These are phyloP conservation scores for Marchantia polymorpha DNA, from an alignment of 225 moss, liverwort and hornwort genomes.

Conservation along the genomic window DNA sequence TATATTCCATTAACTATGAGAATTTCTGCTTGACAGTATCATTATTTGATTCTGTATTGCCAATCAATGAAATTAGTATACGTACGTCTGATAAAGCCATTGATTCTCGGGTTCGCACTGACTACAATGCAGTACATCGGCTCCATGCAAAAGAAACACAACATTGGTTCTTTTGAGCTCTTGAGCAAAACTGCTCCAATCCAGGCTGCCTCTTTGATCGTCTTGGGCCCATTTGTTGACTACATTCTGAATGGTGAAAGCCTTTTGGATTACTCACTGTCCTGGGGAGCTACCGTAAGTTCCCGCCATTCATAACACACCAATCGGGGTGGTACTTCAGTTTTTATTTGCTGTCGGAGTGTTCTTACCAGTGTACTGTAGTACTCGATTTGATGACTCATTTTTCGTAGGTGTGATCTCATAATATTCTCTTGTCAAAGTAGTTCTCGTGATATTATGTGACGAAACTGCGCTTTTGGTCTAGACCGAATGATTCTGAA, in stretches of 20 bases:
- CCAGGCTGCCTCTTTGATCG: slow-evolving; percentile 57
- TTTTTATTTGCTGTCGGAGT: no score
- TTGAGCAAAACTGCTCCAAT: slow-evolving; percentile 79
- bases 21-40: background rate
- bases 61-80: background rate
- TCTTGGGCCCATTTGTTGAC: slow-evolving; percentile 67
- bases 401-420: no score
- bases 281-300: slow-evolving; percentile 57
- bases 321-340: no score
- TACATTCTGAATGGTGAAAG: slow-evolving; percentile 45
- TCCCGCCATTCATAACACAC: background rate
- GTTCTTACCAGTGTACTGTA: no score
- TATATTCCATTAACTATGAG: background rate
- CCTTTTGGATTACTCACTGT: slow-evolving; percentile 49
- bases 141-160: slow-evolving; percentile 71
- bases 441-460: background rate
- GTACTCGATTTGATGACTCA: no score
- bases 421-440: no score
- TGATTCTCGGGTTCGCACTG: background rate
- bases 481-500: background rate
- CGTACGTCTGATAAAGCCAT: background rate
- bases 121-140: slow-evolving; percentile 59
- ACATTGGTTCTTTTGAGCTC: slow-evolving; percentile 70
- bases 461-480: background rate
- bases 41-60: background rate